Conservation (phyloP, 2,329 filamentous ascomycete species). For the Epichloe brachyelytri region DNA sequence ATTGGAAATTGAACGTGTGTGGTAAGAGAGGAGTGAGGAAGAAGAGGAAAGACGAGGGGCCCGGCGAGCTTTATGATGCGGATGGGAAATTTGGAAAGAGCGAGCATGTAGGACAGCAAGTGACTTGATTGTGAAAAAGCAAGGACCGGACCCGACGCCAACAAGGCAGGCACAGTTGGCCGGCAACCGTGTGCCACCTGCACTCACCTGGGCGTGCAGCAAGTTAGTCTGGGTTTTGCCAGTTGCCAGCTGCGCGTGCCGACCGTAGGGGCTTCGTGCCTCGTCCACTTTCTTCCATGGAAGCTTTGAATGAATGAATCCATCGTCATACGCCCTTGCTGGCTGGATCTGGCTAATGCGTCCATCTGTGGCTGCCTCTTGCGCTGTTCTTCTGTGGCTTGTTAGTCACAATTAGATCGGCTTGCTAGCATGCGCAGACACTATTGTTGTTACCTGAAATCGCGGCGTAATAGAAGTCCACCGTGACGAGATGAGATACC, state of each 20-base stretch:
- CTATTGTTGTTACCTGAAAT: too few species aligned
- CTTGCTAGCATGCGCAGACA: background rate
- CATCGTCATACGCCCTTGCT: background rate
- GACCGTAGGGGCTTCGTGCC: background rate
- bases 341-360: background rate
- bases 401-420: background rate
- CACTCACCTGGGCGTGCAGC: background rate
- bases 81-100: background rate
- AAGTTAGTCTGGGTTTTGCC: too few species aligned
- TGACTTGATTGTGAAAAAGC: slow-evolving; percentile 3
- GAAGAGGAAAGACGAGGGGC: background rate
- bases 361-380: background rate
- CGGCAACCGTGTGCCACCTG: slow-evolving; percentile 7
- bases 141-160: slow-evolving; percentile 1
- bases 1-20: background rate
- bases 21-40: background rate
- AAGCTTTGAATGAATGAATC: too few species aligned
- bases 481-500: background rate
- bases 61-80: slow-evolving; percentile 5
- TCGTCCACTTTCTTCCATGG: background rate
- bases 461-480: background rate
- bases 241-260: too few species aligned
- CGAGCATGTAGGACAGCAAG: background rate
- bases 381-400: background rate
- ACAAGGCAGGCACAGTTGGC: slow-evolving; percentile 4